Base-by-base conservation (phyloP, 495 filamentous ascomycete species). In the Talaromyces thailandensis region DNA sequence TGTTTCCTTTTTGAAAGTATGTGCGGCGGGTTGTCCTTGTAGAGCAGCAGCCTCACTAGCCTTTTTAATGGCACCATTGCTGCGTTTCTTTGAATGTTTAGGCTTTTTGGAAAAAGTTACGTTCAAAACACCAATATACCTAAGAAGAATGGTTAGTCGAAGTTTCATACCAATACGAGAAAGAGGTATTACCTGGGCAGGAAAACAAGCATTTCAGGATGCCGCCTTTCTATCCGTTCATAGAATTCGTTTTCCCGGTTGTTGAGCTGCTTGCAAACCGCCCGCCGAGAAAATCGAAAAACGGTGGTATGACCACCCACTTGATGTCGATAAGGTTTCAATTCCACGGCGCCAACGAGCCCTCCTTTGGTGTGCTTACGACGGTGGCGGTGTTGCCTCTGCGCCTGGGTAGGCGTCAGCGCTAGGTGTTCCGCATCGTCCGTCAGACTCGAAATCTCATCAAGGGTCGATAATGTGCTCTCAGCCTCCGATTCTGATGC, bases 181-280 rank as follows among this genome's bases (percentile, higher is more conserved):
- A 14, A 29, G 45, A 23, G 51, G 63, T 79, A 88, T 64, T 82
- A 96, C 93, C 90, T 93, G 50, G 94, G 94, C 61, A 98, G 76
- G 74, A 98, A 98, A 24, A 86, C 83, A 61, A 98, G 77, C 68
- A 98, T 80, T 65, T 96, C 87, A 45, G 93, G 91, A 73, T 98
- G 93, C 61, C 88, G 82, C 64, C 81, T 83, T 77, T 98, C 94
- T 65, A 98, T 88, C 60, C 87, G 94, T 73, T 98, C 94, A 71
- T 98, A 98, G 69, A 98, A 98, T 73, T 96, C 90, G 75, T 98
- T 98, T 68, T 98, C 94, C 67, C 91, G 80, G 68, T 96, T 98
- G 72, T 94, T 98, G 64, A 98, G 82, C 76, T 96, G 91, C 73
- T 98, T 98, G 80, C 95, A 98, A 18, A 98, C 93, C 60, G 94